A percentile compares a stretch with the other conserved stretches of the same genome.
Evolutionary conservation across 371 early-diverging fungal genomes (phyloP).

Genomic region (Rhizopus delemar): DNA sequence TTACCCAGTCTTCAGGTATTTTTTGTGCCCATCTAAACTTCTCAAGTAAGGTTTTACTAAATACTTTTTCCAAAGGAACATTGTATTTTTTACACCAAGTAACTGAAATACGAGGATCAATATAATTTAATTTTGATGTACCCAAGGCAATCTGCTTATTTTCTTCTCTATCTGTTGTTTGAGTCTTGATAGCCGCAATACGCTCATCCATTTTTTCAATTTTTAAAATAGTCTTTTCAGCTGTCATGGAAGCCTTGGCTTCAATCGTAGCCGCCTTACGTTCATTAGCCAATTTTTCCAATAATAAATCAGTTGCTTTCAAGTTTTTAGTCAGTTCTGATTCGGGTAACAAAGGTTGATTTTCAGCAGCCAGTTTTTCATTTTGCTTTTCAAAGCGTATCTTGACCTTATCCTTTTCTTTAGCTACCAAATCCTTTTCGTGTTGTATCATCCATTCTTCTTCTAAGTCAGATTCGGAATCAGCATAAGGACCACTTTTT

Average conservation of each 20-base stretch:
- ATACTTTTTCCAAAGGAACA: slow-evolving; percentile 92
- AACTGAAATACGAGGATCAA: slow-evolving; percentile 94
- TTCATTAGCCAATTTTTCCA: slow-evolving; percentile 49
- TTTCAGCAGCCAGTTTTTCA: slow-evolving; percentile 65
- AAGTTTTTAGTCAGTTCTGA: slow-evolving; percentile 61
- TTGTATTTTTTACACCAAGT: slow-evolving; percentile 90
- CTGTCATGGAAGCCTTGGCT: slow-evolving; percentile 39
- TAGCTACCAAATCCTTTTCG: slow-evolving; percentile 56
- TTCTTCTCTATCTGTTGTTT: slow-evolving; percentile 89
- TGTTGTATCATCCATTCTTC: slow-evolving; percentile 76
- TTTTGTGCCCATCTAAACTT: slow-evolving; percentile 97
- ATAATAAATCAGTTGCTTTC: slow-evolving; percentile 51
- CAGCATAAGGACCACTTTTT: slow-evolving; percentile 65
- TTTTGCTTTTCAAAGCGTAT: slow-evolving; percentile 73
- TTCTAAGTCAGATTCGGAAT: slow-evolving; percentile 78
- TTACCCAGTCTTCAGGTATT: slow-evolving; percentile 72
- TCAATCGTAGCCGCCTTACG: slow-evolving; percentile 49
- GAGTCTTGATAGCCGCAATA: slow-evolving; percentile 66
- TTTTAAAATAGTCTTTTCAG: slow-evolving; percentile 66
- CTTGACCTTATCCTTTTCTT: slow-evolving; percentile 61
- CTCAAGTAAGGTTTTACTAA: slow-evolving; percentile 83
- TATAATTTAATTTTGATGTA: slow-evolving; percentile 98
- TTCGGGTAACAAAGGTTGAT: slow-evolving; percentile 50
- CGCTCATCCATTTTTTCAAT: slow-evolving; percentile 68
- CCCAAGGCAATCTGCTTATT: slow-evolving; percentile 95